These are phyloP conservation scores for Phyllosticta citribraziliensis DNA, from an alignment of 2,329 filamentous ascomycete genomes.

Conservation along the genomic window DNA sequence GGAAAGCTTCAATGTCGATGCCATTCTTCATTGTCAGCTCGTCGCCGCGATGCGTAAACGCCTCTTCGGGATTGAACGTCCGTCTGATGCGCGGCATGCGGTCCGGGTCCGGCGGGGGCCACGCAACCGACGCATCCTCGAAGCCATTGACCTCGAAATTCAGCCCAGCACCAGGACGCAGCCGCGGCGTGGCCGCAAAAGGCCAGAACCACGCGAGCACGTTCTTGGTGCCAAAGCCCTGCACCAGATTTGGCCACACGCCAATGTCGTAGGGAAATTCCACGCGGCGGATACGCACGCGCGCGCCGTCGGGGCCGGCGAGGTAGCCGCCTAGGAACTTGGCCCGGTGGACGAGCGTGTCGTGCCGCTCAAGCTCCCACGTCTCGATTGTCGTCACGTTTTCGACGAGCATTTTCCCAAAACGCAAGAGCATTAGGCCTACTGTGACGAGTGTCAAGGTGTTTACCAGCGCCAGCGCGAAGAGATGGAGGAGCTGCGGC, in stretches of 20 bases:
- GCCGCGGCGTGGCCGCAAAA: slow-evolving; percentile 43
- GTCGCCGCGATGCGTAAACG: slow-evolving; percentile 30
- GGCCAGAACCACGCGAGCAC: slow-evolving; percentile 59
- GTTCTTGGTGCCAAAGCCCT: slow-evolving; percentile 65
- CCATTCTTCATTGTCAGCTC: slow-evolving; percentile 14
- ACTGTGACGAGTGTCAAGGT: slow-evolving; percentile 53
- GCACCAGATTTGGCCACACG: slow-evolving; percentile 61
- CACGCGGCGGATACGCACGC: slow-evolving; percentile 49
- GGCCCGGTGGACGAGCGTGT: slow-evolving; percentile 35
- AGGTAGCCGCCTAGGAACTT: slow-evolving; percentile 45
- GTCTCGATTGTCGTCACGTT: slow-evolving; percentile 65
- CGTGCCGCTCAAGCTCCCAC: slow-evolving; percentile 52
- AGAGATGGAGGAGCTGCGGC: slow-evolving; percentile 49
- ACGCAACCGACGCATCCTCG: slow-evolving; percentile 40
- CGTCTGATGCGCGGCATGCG: slow-evolving; percentile 26
- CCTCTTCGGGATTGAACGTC: slow-evolving; percentile 18
- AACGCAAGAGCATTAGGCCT: slow-evolving; percentile 54
- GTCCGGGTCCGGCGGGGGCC: slow-evolving; percentile 44
- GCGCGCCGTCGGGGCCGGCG: slow-evolving; percentile 45
- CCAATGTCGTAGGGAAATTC: slow-evolving; percentile 79
- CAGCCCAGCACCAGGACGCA: slow-evolving; percentile 48
- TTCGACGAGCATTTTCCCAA: slow-evolving; percentile 19
- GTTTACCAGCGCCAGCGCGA: slow-evolving; percentile 49
- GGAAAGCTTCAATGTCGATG: slow-evolving; percentile 42
- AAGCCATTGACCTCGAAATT: slow-evolving; percentile 67